Evolutionary conservation across 2,329 filamentous ascomycete genomes (phyloP), one percentile per base, ranked within the genome.

Genomic region (Penicillium glabrum): DNA sequence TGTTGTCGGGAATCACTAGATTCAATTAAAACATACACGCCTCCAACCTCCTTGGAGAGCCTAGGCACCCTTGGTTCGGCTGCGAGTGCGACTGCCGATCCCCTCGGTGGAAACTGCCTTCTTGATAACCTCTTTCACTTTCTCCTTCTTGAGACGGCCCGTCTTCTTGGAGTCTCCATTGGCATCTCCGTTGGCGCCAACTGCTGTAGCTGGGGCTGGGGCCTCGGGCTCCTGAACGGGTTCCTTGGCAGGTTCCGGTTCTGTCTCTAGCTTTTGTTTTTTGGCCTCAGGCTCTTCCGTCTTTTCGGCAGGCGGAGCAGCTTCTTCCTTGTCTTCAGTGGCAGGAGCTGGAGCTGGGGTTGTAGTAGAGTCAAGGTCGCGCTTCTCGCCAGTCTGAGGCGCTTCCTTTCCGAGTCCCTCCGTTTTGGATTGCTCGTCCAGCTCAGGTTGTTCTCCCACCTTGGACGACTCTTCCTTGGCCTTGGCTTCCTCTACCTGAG

Each of bases 31-130:
- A 29, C 46, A 35, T 5, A 41, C n/a, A 41, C 39, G 19, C 19
- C 39, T 21, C 19, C 19, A 21, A 13, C 10, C 19, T 41, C 5
- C 10, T 41, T 10, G 11, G 9, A 46, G 56, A 37, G 21, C 35
- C 23, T 51, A 66, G 19, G 64, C 58, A 41, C 61, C 61, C 61
- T 76, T 72, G 47, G 71, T 72, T 27, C 73, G 72, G 59, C 72
- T 76, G 49, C 74, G 71, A 43, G 74, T 76, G 35, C 74, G 67
- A 58, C 71, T 75, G 33, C 74, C 72, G 57, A 73, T 68, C 10
- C 74, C 71, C 63, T 71, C 70, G 21, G 61, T 63, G 10, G 70
- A 64, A 29, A 69, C 58, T 9, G 58, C 50, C 53, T 66, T 68
- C 53, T 69, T 71, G 49, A 62, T 49, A 14, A 62, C 46, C 23